Evolutionary conservation across 495 filamentous ascomycete genomes (phyloP).

Genomic region (Chaetomium fimeti): DNA sequence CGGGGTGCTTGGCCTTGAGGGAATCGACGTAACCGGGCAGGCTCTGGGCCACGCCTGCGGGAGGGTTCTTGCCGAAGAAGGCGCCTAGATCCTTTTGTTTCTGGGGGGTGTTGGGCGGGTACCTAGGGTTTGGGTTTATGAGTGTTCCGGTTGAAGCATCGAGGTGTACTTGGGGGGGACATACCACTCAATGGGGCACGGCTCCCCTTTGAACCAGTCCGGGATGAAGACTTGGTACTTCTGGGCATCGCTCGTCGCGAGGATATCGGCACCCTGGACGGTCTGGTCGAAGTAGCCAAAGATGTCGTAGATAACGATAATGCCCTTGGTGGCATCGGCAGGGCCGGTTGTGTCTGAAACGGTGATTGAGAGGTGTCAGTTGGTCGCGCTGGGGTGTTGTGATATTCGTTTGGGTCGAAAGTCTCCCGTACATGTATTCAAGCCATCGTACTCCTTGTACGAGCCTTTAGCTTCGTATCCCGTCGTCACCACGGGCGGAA

Average conservation of each 20-base stretch:
- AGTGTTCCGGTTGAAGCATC: not conserved
- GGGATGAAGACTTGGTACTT: slow-evolving; percentile 66
- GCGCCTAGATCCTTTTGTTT: slow-evolving; percentile 70
- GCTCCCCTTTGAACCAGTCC: slow-evolving; percentile 64
- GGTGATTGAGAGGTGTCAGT: not conserved
- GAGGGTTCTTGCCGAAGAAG: slow-evolving; percentile 72
- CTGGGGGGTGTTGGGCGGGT: slow-evolving; percentile 77
- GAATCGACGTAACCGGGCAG: slow-evolving; percentile 61
- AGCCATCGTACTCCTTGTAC: slow-evolving; percentile 60
- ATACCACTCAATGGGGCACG: slow-evolving; percentile 55
- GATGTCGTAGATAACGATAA: slow-evolving; percentile 68
- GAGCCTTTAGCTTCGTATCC: slow-evolving; percentile 65
- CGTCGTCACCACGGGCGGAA: slow-evolving; percentile 62
- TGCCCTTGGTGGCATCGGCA: slow-evolving; percentile 54
- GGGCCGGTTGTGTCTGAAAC: slow-evolving; percentile 62
- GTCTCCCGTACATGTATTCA: slow-evolving; percentile 61
- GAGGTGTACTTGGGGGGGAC: slow-evolving; percentile 3
- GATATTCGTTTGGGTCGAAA: too few relatives aligned
- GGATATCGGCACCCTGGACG: slow-evolving; percentile 68
- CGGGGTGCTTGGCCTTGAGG: slow-evolving; percentile 53
- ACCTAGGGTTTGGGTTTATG: slow-evolving; percentile 35
- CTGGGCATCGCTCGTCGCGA: slow-evolving; percentile 55
- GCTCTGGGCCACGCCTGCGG: slow-evolving; percentile 59
- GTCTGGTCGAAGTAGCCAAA: slow-evolving; percentile 72
- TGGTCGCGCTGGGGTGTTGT: not conserved